Conservation (phyloP, 306 rosid genomes). For the Sesbania bispinosa region DNA sequence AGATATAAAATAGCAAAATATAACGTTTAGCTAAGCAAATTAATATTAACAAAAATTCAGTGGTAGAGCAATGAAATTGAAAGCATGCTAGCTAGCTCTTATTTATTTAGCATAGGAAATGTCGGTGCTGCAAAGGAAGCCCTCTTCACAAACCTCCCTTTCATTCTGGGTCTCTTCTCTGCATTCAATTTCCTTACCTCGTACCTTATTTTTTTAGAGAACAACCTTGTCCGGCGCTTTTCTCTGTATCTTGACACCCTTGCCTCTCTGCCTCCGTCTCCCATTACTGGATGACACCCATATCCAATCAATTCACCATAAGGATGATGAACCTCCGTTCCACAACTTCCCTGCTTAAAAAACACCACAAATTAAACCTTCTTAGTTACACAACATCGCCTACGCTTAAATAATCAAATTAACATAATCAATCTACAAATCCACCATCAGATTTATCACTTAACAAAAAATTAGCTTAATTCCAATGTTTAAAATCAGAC, state of each 20-base stretch:
- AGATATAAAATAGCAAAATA: background rate
- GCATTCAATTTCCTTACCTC: slow-evolving; percentile 96
- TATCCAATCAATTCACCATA: slow-evolving; percentile 42
- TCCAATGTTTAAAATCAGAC: background rate
- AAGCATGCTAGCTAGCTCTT: background rate
- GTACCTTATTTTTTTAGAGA: slow-evolving; percentile 93
- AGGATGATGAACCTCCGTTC: slow-evolving; percentile 19
- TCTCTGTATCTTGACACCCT: slow-evolving; percentile 88
- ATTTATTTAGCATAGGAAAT: slow-evolving; percentile 42
- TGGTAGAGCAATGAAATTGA: background rate
- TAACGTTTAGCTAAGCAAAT: background rate
- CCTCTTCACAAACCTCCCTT: slow-evolving; percentile 92
- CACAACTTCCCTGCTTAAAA: slow-evolving; percentile 38
- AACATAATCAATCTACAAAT: background rate
- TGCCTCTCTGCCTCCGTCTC: slow-evolving; percentile 78
- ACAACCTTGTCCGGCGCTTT: slow-evolving; percentile 77
- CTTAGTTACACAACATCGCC: background rate
- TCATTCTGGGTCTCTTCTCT: slow-evolving; percentile 96
- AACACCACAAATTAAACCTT: background rate
- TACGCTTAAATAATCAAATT: background rate
- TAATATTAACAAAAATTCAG: slow-evolving; percentile 1
- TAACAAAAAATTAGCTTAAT: background rate
- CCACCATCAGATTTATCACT: background rate
- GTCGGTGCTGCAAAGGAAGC: slow-evolving; percentile 44
- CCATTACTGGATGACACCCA: slow-evolving; percentile 39